Base-by-base conservation (phyloP, 305 asterid genomes). In the Fraxinus greggii region DNA sequence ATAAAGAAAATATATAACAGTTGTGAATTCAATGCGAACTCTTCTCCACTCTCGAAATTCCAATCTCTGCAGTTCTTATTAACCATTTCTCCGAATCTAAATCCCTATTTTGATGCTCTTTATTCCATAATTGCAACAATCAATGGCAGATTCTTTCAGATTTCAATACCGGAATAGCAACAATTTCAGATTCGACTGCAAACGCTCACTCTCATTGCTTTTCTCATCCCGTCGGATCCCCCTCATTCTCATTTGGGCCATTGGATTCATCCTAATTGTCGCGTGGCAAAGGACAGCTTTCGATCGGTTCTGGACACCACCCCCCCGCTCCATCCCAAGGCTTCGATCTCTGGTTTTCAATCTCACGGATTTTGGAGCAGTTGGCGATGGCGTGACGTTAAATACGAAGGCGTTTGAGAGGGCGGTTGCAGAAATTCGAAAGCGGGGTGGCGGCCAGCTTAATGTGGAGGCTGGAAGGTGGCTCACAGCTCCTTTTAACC, bases 401-500 rank as follows among this genome's bases (percentile, higher is more conserved):
- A 95, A 95, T 81, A 95, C 98, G 0, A 78, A 77, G 65, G 92
- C 97, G 7, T 95, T 95, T 77, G 92, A 93, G 89, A 88, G 79
- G 86, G 98, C 98, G 24, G 80, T 95, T 32, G 88, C 85, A 79
- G 93, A 89, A 78, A 89, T 95, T n/a, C 88, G 82, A 69, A 87
- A 77, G 76, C 89, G 89, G 12, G 98, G 98, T 77, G 98, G 98
- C 0, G 98, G 97, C 10, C 98, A 95, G 94, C 98, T 95, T 65
- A 95, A 95, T 80, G 97, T 95, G 36, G 86, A 80, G 74, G 85
- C 92, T 7, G 98, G 98, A 17, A 76, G 85, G 28, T 95, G 98
- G 98, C 96, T 95, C 3, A 95, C 98, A 67, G 98, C 95, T 83
- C 98, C 98, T 74, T 92, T 95, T 79, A 93, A 95, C 85, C 97